Base-by-base conservation (phyloP, 345 rosid genomes). In the Lepidium sativum region DNA sequence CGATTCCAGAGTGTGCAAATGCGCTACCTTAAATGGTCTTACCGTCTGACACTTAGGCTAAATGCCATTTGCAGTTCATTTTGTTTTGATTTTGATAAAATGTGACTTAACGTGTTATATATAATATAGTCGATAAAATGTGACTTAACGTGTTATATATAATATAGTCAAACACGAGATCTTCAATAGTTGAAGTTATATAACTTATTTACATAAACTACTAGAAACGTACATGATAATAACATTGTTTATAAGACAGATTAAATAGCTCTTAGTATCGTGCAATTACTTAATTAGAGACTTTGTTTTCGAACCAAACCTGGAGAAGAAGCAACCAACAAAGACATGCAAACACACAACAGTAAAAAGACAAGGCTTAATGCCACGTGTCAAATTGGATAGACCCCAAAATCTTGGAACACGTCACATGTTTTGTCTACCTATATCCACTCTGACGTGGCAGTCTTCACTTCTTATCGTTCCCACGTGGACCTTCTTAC, bases 361-460 rank as follows among this genome's bases (percentile, higher is more conserved):
- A 48, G 54, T 42, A 37, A 6, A 27, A 27, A 27, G 51, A 73
- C 68, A 73, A 60, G 6, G 67, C 40, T 10, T 51, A 1, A 11
- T 7, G 63, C 60, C 63, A 73, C 61, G 43, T 73, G 62, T 60
- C 32, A 0, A 2, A 18, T 15, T 37, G 32, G 72, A 60, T 53
- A 37, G 31, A 60, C 6, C 55, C 66, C 47, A 67, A 73, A 60
- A 51, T 38, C 58, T 53, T 44, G 72, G 63, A 67, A 73, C 77
- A 73, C 72, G 77, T 73, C 77, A 73, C 77, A 72, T 60, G 62
- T 16, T 59, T 52, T 25, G 42, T 72, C 71, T 71, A 72, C 76
- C 56, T 59, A 72, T 71, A 72, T 72, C 71, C 71, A 50, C 40
- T 59, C 56, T 52, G 56, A 66, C 67, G 76, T 72, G 76, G 72